Conservation (phyloP, 345 rosid genomes). For the Aegle marmelos region DNA sequence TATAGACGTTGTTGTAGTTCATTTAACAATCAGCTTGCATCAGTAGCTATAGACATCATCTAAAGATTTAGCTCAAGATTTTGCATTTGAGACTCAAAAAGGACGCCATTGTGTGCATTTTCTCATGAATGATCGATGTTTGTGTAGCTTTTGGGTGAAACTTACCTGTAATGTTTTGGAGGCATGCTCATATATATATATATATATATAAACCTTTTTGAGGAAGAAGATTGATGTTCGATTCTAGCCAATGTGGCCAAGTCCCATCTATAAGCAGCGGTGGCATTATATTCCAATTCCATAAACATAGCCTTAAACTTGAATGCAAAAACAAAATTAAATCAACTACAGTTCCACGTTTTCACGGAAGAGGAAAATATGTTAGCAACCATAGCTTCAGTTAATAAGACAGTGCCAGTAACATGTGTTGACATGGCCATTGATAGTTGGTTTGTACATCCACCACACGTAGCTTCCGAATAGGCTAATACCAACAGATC, state of each 20-base stretch:
- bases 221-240: conserved; percentile 50
- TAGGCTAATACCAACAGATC: conserved; percentile 42
- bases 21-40: too few relatives aligned
- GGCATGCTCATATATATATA: conserved; percentile 95
- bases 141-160: not conserved
- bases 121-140: too few relatives aligned
- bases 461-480: conserved; percentile 94
- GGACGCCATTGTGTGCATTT: too few relatives aligned
- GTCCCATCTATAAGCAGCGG: conserved; percentile 70
- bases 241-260: conserved; percentile 77
- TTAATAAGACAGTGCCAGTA: not conserved
- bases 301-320: not conserved
- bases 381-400: too few relatives aligned
- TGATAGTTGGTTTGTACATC: conserved; percentile 81
- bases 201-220: conserved; percentile 81
- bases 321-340: not conserved
- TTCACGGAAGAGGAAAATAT: too few relatives aligned
- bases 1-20: too few relatives aligned
- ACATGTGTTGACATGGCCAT: conserved; percentile 62
- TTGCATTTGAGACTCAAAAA: too few relatives aligned
- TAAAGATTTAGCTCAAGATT: too few relatives aligned
- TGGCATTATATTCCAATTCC: conserved; percentile 44
- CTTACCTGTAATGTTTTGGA: conserved; percentile 82
- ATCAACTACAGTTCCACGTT: too few relatives aligned
- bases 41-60: too few relatives aligned